Base-by-base conservation (phyloP, 805 yeast genomes). In the Blastobotrys mokoenaii region DNA sequence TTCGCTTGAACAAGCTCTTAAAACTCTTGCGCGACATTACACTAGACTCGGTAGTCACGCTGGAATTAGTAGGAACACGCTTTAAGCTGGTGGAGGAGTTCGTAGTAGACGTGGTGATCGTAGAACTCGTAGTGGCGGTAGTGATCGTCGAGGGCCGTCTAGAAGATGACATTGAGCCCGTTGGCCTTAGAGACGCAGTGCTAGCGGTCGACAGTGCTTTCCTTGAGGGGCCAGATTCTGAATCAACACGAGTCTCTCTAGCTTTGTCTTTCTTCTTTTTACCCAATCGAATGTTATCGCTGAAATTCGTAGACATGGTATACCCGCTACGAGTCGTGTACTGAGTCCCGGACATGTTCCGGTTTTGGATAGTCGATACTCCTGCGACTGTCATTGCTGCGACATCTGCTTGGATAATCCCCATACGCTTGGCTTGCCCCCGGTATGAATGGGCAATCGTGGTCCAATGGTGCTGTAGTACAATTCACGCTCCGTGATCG, bases 291-390 rank as follows among this genome's bases (percentile, higher is more conserved):
- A 41, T 42, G 41, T 27, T 43, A 9, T 36, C 45, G 12, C 34
- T 17, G 41, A 43, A 43, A n/a, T 14, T 25, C 3, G 41, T 43
- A 7, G 40, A 35, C 45, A 43, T 43, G 3, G 45, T 14, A 22
- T 43, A 36, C 10, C 36, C 39, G 3, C 34, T 22, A 18, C 16
- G 29, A 3, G 37, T 36, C 17, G 45, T 35, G 41, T 31, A 18
- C 17, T 32, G 12, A 10, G 43, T 11, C 11, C 17, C 11, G 25
- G 30, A 10, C 17, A 22, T 20, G 43, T 31, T 40, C 9, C 36
- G 11, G 43, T 14, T 15, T 34, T 16, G 3, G 42, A 39, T 29
- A 25, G 32, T 17, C 16, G 37, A 15, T 16, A 40, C 30, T 11
- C 43, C 43, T 7, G 37, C 43, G 3, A 40, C 43, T 29, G 43